Evolutionary conservation across 73 alveolate species (phyloP), one percentile per base, ranked within the genome.

Genomic region (Halteria grandinella): DNA sequence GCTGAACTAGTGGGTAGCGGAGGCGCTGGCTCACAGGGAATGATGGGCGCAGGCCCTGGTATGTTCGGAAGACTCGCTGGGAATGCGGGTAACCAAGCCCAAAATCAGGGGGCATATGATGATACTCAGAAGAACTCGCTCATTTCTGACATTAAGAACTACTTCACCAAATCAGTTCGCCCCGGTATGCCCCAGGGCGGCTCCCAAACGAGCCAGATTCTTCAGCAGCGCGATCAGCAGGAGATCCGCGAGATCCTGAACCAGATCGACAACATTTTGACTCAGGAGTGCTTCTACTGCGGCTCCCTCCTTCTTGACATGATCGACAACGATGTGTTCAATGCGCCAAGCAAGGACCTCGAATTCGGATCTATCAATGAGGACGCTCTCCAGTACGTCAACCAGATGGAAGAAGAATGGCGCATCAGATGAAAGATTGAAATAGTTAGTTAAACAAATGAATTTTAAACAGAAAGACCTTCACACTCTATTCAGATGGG

Each of bases 241-340:
- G 66, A 57, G 41, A 62, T 77, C 20, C 44, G 70, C 23, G 51
- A 59, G 8, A 36, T 40, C 11, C 47, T 36, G 27, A 45, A 70
- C 59, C 45, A 32, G 41, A 63, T 77, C 6, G 88, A 77, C 50
- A 81, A 77, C 10, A 8, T 77, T 8, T 81, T 77, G 12, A 77
- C 88, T 31, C 44, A 66, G 39, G 88, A 77, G 36, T 77, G 88
- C 64, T 32, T 77, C 60, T 63, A 29, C 54, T 77, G 88, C 37
- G 88, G 88, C 24, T 10, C 52, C n/a, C 59, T 48, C 2, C 79
- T 77, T 0, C 59, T 77, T n/a, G 88, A 77, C 45, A 77, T 77
- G 88, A 31, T 77, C 15, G 88, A 77, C 53, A 77, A 77, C 45
- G 73, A 58, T 41, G 39, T 62, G 51, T 8, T 12, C 31, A 21